These are phyloP conservation scores for Oryza meyeriana DNA, from an alignment of 176 grass and related monocot species.

Conservation along the genomic window DNA sequence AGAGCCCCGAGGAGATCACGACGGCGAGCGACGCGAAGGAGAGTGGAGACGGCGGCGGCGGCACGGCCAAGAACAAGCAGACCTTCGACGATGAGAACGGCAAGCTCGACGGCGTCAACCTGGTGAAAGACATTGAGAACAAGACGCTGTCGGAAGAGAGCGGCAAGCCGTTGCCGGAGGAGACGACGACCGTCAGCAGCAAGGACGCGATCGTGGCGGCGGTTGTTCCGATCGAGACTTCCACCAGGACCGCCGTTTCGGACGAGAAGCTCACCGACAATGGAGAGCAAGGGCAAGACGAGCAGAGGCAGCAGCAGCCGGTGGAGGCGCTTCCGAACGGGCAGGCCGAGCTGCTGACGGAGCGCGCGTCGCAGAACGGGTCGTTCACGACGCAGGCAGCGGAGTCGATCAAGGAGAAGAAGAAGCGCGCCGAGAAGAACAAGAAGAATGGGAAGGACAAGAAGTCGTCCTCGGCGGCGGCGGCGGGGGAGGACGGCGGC, in stretches of 20 bases:
- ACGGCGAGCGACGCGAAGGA: not conserved
- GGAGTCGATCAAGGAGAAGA: conserved; percentile 73
- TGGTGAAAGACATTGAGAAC: conserved; percentile 57
- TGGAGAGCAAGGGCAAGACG: conserved; percentile 17
- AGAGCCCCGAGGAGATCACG: not conserved
- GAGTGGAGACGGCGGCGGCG: not conserved
- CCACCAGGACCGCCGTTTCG: not conserved
- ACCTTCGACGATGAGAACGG: conserved; percentile 63
- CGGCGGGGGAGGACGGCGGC: not conserved
- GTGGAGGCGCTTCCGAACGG: conserved; percentile 53
- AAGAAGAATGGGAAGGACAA: not conserved
- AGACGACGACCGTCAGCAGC: not conserved
- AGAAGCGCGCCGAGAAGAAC: conserved; percentile 31
- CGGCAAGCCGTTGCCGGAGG: conserved; percentile 35
- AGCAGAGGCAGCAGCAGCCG: conserved; percentile 16
- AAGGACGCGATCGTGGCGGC: not conserved
- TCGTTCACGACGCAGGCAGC: conserved; percentile 82
- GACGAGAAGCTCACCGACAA: conserved; percentile 17
- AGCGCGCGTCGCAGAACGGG: conserved; percentile 65
- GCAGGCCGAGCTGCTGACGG: conserved; percentile 66
- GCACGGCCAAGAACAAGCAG: conserved; percentile 30
- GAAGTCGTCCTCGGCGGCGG: not conserved
- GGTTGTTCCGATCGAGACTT: not conserved
- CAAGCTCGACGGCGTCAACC: conserved; percentile 67
- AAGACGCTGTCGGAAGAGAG: conserved; percentile 43